These are phyloP conservation scores for Penicillium sp. DNA, from an alignment of 2,329 filamentous ascomycete genomes.

Conservation along the genomic window DNA sequence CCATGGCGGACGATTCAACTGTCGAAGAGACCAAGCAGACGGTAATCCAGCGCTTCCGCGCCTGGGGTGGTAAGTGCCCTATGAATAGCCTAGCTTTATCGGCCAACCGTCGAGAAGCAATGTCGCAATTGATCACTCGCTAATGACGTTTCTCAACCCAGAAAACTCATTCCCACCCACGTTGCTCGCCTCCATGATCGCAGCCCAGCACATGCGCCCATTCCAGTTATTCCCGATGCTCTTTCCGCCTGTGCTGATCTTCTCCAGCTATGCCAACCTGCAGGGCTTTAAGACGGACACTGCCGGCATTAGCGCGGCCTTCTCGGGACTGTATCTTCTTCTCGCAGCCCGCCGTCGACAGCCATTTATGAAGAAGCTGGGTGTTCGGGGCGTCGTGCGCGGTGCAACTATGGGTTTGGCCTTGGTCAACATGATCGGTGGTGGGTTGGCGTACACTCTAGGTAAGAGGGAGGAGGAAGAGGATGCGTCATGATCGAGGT, in stretches of 20 bases:
- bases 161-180: constrained; percentile 65
- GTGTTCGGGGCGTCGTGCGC: constrained; percentile 46
- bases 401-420: constrained; percentile 49
- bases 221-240: constrained; percentile 66
- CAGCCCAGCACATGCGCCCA: constrained; percentile 66
- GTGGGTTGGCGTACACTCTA: constrained; percentile 48
- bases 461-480: constrained; percentile 45
- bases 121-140: neutral
- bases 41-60: constrained; percentile 39
- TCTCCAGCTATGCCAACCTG: constrained; percentile 66
- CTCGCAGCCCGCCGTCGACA: constrained; percentile 59
- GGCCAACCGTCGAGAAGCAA: neutral
- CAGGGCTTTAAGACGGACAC: constrained; percentile 62
- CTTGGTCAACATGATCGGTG: constrained; percentile 48
- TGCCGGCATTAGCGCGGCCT: constrained; percentile 63
- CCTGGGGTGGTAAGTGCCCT: constrained; percentile 46
- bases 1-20: constrained; percentile 32
- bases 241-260: constrained; percentile 65
- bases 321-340: constrained; percentile 65
- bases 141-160: constrained; percentile 33
- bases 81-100: neutral
- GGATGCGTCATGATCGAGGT: constrained; percentile 12
- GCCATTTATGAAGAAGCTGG: constrained; percentile 47
- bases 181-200: constrained; percentile 64
- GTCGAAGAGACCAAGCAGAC: constrained; percentile 41